Conservation (phyloP, 1,284 basidiomycete genomes). For the Ceratorhiza oryzae-sativae region DNA sequence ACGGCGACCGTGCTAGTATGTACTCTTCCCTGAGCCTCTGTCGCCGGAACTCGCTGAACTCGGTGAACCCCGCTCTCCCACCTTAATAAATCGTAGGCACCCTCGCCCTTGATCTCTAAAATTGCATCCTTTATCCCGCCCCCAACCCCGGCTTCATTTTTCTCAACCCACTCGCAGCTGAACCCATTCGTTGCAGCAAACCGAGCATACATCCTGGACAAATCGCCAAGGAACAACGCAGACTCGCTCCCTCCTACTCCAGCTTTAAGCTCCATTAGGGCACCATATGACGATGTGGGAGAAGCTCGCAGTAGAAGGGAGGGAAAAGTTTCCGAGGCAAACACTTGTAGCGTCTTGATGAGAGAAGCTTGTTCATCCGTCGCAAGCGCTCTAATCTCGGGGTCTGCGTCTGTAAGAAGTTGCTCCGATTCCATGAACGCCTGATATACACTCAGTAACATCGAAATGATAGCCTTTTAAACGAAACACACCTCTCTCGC, state of each 20-base stretch:
- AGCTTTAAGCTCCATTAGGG: conserved; percentile 88
- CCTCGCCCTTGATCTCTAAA: conserved; percentile 78
- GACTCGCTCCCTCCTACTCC: conserved; percentile 94
- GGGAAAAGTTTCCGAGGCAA: conserved; percentile 68
- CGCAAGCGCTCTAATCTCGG: conserved; percentile 78
- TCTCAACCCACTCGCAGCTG: conserved; percentile 49
- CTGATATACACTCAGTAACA: conserved; percentile 21
- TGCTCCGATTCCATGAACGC: conserved; percentile 57
- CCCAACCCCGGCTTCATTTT: conserved; percentile 49
- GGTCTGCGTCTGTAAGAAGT: conserved; percentile 78
- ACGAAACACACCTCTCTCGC: conserved; percentile 54
- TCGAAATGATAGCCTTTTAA: neutral
- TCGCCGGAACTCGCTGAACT: conserved; percentile 92
- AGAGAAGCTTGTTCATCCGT: conserved; percentile 70
- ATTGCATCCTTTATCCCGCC: conserved; percentile 85
- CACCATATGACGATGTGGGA: conserved; percentile 69
- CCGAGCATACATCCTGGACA: conserved; percentile 85
- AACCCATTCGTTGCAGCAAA: conserved; percentile 61
- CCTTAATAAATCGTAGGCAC: conserved; percentile 79
- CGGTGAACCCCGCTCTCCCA: conserved; percentile 97
- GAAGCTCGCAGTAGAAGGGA: conserved; percentile 75
- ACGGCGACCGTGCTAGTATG: conserved; percentile 94
- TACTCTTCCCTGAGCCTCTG: conserved; percentile 84
- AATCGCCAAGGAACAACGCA: conserved; percentile 79
- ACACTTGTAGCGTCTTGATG: conserved; percentile 56